These are phyloP conservation scores for Salvia sclarea DNA, from an alignment of 305 asterid species.

Conservation along the genomic window DNA sequence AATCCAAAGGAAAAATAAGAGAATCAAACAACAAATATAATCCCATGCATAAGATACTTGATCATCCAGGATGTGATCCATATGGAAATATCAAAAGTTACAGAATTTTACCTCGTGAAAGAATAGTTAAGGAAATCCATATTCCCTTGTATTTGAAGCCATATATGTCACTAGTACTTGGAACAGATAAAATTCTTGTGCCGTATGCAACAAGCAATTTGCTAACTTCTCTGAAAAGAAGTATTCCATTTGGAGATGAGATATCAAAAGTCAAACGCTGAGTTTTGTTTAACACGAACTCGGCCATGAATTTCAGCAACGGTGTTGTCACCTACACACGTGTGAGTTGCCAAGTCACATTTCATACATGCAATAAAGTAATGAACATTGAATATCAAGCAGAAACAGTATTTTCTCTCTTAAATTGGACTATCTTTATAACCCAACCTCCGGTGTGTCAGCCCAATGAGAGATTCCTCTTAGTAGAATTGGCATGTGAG, in stretches of 20 bases:
- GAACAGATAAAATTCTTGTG: slow-evolving; percentile 75
- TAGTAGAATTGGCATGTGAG: slow-evolving; percentile 83
- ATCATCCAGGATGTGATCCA: slow-evolving; percentile 9
- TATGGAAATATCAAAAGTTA: slow-evolving; percentile 6
- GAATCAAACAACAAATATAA: slow-evolving; percentile 7
- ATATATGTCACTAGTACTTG: slow-evolving; percentile 79
- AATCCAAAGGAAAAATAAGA: slow-evolving; percentile 30
- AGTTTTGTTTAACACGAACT: slow-evolving; percentile 90
- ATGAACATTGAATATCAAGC: slow-evolving; percentile 9
- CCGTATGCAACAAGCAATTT: slow-evolving; percentile 91
- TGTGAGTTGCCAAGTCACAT: slow-evolving; percentile 30
- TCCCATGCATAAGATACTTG: slow-evolving; percentile 7
- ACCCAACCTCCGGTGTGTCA: slow-evolving; percentile 86
- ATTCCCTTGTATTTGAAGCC: slow-evolving; percentile 95
- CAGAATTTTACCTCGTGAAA: slow-evolving; percentile 67
- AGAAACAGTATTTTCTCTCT: slow-evolving; percentile 1
- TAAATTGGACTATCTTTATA: slow-evolving; percentile 21
- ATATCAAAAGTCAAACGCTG: slow-evolving; percentile 92
- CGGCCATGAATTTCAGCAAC: slow-evolving; percentile 87
- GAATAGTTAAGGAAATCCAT: slow-evolving; percentile 85
- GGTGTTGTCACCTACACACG: slow-evolving; percentile 94
- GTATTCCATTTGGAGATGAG: slow-evolving; percentile 97
- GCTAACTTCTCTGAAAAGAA: slow-evolving; percentile 97
- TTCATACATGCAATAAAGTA: slow-evolving; percentile 1
- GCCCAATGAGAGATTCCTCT: slow-evolving; percentile 95